These are phyloP conservation scores for Erodium texanum DNA, from an alignment of 441 rosid genomes.

Conservation along the genomic window DNA sequence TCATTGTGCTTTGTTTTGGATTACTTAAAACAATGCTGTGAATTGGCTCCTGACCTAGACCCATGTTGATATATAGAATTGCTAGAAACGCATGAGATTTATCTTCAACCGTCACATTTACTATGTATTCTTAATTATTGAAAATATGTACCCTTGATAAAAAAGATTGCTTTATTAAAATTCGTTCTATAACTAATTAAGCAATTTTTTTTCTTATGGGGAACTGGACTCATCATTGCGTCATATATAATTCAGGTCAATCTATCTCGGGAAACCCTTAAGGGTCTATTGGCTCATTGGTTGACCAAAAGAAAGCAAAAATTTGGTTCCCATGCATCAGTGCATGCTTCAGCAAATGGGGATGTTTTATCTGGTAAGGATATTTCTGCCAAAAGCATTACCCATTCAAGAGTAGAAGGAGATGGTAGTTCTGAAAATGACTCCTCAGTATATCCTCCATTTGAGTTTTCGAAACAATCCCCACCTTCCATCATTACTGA, in stretches of 20 bases:
- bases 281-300: slow-evolving; percentile 95
- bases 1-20: not conserved
- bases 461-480: slow-evolving; percentile 65
- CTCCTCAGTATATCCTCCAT: slow-evolving; percentile 73
- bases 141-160: not conserved
- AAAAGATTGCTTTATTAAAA: not conserved
- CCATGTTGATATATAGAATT: not conserved
- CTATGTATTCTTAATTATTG: not conserved
- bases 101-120: not conserved
- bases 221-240: not conserved
- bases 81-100: not conserved
- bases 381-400: slow-evolving; percentile 36
- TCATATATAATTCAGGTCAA: slow-evolving; percentile 48
- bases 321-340: slow-evolving; percentile 29
- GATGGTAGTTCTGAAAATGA: slow-evolving; percentile 70
- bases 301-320: slow-evolving; percentile 67
- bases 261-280: slow-evolving; percentile 89
- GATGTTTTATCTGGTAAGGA: slow-evolving; percentile 61
- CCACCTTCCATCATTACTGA: slow-evolving; percentile 88
- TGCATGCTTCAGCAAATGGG: slow-evolving; percentile 54
- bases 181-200: not conserved
- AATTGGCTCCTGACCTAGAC: not conserved
- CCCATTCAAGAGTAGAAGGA: slow-evolving; percentile 55
- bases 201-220: not conserved
- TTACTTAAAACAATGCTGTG: not conserved